Evolutionary conservation across 768 basidiomycete genomes (phyloP), one percentile per base, ranked within the genome.

Genomic region (Hygrocybe punicea): DNA sequence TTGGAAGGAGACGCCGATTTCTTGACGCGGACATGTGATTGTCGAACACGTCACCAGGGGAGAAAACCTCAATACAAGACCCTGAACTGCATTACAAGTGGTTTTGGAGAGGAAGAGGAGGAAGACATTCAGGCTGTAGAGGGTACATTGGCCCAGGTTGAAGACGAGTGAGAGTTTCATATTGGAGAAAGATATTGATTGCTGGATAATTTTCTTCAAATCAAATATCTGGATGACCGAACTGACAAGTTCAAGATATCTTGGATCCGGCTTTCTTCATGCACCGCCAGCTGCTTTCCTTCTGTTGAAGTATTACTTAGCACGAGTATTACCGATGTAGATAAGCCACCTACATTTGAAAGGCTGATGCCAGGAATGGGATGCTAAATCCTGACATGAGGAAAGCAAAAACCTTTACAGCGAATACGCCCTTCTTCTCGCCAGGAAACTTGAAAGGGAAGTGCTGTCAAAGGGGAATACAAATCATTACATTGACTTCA

Each of bases 21-120:
- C 55, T 70, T 92, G 65, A 70, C 77, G 5, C 78, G 80, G 47
- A 81, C 76, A 17, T 93, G 90, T 65, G 82, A 89, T 69, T 93
- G 90, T 69, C 76, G 84, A 11, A 71, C 72, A 19, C 65, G 71
- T 56, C 71, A 68, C 21, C 72, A 68, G 40, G 73, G 73, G 52
- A 78, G 76, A 60, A 76, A 69, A 55, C 65, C 65, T 52, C 69
- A 59, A 55, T 62, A 58, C 36, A 63, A 62, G 53, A 70, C 61
- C 14, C 65, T 73, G 13, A 67, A 71, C 60, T 60, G 67, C 44
- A 63, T 68, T 33, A 55, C 70, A 49, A 63, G 49, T 7, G 58
- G 60, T 14, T 53, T 70, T 49, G 61, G 59, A 62, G 57, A 71
- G 59, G 57, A 64, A 64, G 62, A 67, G 59, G 51, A 60, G 37